Evolutionary conservation across 176 grass and related monocot species (phyloP), one percentile per base, ranked within the genome.

Genomic region (Oryza meyeriana): DNA sequence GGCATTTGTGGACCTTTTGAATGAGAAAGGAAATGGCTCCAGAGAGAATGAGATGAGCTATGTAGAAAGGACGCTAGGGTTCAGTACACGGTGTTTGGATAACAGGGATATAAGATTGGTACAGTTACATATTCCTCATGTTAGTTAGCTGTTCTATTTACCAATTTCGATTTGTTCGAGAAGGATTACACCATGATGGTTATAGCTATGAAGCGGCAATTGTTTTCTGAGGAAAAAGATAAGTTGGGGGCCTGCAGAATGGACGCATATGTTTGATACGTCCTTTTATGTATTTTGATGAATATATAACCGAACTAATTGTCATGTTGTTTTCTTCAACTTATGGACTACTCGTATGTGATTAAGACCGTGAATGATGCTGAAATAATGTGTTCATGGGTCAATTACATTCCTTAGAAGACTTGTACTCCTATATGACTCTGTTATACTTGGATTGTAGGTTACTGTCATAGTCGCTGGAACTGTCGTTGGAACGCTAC

Each of bases 71-170:
- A 93, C 92, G 3, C 82, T 98, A 48, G 95, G 92, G 40, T 94
- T 98, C 69, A 82, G 86, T 27, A 93, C 86, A 18, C 83, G 84
- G 25, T 45, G 87, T 78, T 87, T 98, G 84, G 95, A 94, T 5
- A 83, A 91, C 62, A 91, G 95, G 82, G 95, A 98, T 84, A 94
- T 98, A 61, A 86, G 92, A 86, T 69, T 93, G 90, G 95, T 94
- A 93, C 76, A 50, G 40, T 84, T 66, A 81, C 57, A 84, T 61
- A 40, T 55, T 25, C 33, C 67, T 29, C 25, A 70, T 77, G 31
- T 22, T 85, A 63, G 50, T 84, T 82, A 13, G 13, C 59, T 36
- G 39, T 57, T 81, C 24, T 76, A 27, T 80, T 16, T 64, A 71
- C 34, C 28, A 35, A 20, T 64, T 81, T 86, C 18, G 24, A 12